A percentile compares a stretch with the other conserved stretches of the same genome.
Conservation (phyloP, 768 basidiomycete genomes). For the Auricularia sp. region DNA sequence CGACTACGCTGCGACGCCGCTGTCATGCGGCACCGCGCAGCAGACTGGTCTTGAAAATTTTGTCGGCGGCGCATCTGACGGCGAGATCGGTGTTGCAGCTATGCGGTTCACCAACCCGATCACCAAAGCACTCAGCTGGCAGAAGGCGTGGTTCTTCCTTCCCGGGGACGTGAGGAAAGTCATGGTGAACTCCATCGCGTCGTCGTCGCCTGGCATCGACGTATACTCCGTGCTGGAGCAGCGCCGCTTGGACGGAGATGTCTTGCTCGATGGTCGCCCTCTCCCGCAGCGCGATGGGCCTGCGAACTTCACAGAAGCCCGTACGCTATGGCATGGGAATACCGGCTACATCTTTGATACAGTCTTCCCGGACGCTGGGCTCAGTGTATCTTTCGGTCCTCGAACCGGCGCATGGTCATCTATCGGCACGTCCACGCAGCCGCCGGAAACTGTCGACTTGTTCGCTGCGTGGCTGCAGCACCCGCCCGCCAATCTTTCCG, state of each 20-base stretch:
- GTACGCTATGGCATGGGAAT: slow-evolving; percentile 52
- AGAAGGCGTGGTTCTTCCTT: slow-evolving; percentile 70
- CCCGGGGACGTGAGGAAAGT: slow-evolving; percentile 52
- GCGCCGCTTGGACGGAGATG: slow-evolving; percentile 32
- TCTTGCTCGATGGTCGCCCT: slow-evolving; percentile 33
- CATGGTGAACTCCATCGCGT: slow-evolving; percentile 42
- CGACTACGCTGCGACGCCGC: slow-evolving; percentile 47
- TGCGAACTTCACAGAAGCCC: slow-evolving; percentile 19
- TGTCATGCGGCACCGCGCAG: slow-evolving; percentile 36
- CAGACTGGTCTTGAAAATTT: slow-evolving; percentile 43
- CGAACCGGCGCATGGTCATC: slow-evolving; percentile 50
- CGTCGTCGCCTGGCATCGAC: slow-evolving; percentile 30
- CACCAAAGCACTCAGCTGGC: slow-evolving; percentile 44
- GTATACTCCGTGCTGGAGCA: slow-evolving; percentile 64
- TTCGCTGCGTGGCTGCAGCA: slow-evolving; percentile 54
- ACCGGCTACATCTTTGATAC: slow-evolving; percentile 48
- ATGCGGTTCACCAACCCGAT: slow-evolving; percentile 57
- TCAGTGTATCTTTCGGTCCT: slow-evolving; percentile 33
- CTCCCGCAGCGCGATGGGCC: slow-evolving; percentile 1
- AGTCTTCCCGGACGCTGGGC: slow-evolving; percentile 13
- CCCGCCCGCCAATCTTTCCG: slow-evolving; percentile 19
- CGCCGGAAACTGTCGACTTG: slow-evolving; percentile 47
- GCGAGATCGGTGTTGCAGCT: slow-evolving; percentile 43
- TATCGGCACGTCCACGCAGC: slow-evolving; percentile 54
- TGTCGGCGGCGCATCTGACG: slow-evolving; percentile 61